Evolutionary conservation across 2,329 filamentous ascomycete species (phyloP), one percentile per base, ranked within the genome.

Genomic region (Pseudogymnoascus sp.): DNA sequence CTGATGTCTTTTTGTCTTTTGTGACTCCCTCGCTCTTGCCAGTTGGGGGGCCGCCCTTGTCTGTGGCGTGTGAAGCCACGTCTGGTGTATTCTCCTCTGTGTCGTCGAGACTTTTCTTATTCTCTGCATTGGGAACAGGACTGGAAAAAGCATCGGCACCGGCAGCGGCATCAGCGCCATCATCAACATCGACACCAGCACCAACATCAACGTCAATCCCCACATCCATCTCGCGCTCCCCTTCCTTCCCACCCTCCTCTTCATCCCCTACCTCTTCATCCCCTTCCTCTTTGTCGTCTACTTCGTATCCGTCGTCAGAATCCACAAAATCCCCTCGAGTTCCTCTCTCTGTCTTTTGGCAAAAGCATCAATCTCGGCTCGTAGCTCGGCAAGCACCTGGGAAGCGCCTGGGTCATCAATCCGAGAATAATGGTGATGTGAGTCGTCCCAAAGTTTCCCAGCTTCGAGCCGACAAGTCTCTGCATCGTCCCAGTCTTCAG

Each of bases 121-220:
- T 23, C 19, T 23, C 11, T 23, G 9, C 15, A 44, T 44, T 10
- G 40, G 11, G 31, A 62, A 19, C 17, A 28, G 42, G n/a, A 61
- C 2, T 15, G 13, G 44, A 8, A 10, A 23, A n/a, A 7, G 1
- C 26, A 28, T 8, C 23, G 5, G 23, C 23, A 26, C 5, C 40
- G 11, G 63, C 62, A 9, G 62, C 65, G 6, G 59, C 60, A 2
- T 64, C 68, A 1, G 63, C 69, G 2, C 64, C 68, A 9, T 61
- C 70, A 8, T 64, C 68, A 2, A 60, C 65, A 62, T 71, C 70
- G 0, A 75, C 77, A 28, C 67, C 71, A 38, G 64, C 64, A 13
- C 65, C 67, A 2, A 71, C 73, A 36, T 70, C 72, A 9, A 57
- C 74, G 65, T 72, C 74, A 64, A 65, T 74, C 44, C 15, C 21